phyloP scores from a whole-genome alignment of 805 yeast species.

The Yarrowia sp. region DNA sequence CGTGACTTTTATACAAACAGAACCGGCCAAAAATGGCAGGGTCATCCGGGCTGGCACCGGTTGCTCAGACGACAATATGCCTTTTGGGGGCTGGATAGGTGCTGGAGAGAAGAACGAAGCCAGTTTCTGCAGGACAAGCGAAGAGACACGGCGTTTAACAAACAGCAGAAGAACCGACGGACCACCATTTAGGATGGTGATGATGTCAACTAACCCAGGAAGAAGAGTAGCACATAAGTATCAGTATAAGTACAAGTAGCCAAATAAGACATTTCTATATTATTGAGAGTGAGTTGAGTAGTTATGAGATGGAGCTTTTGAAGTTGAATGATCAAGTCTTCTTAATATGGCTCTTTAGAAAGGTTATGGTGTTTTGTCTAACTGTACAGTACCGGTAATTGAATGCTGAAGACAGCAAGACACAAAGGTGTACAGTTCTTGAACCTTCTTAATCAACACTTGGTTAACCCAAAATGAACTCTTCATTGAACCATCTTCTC shows the following conservation, averaged over 20 bases:
- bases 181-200: slow-evolving; percentile 17
- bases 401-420: too few relatives aligned
- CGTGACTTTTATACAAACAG: slow-evolving; percentile 27
- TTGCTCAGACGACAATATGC: slow-evolving; percentile 32
- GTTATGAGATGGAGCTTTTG: too few relatives aligned
- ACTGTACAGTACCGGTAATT: too few relatives aligned
- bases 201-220: slow-evolving; percentile 17
- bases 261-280: too few relatives aligned
- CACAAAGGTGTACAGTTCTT: too few relatives aligned
- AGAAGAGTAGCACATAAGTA: neutral
- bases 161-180: slow-evolving; percentile 33
- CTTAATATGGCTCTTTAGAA: too few relatives aligned
- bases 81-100: slow-evolving; percentile 31
- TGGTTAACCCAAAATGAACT: too few relatives aligned
- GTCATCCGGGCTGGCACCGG: slow-evolving; percentile 35
- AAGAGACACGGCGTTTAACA: slow-evolving; percentile 32
- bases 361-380: too few relatives aligned
- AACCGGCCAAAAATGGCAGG: slow-evolving; percentile 26
- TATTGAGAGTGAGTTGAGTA: too few relatives aligned
- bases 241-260: neutral
- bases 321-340: too few relatives aligned
- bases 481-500: too few relatives aligned
- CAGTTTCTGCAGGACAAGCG: slow-evolving; percentile 33
- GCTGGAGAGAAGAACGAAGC: slow-evolving; percentile 34
- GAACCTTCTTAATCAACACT: too few relatives aligned